Percentiles rank a stretch among this genome's conserved stretches.
Conservation (phyloP, 2,329 filamentous ascomycete species). For the Whalleya microplaca region DNA sequence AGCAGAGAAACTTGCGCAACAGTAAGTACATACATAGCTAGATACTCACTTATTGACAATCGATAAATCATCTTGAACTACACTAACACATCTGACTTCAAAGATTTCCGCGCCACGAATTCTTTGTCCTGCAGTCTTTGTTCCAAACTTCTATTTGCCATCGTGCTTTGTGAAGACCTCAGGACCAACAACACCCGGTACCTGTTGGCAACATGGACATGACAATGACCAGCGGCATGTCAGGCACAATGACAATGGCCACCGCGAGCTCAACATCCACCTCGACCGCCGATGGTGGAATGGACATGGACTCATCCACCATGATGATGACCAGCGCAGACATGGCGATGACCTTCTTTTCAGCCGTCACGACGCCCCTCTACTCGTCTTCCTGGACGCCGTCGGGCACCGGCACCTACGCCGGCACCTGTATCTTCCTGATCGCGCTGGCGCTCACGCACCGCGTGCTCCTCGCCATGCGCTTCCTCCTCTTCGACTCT, state of each 20-base stretch:
- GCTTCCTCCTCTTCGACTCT: slow-evolving; percentile 25
- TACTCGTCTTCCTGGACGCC: slow-evolving; percentile 77
- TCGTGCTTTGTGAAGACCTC: neutral
- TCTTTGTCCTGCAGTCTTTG: too few relatives aligned
- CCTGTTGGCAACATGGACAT: slow-evolving; percentile 7
- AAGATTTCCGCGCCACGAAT: too few relatives aligned
- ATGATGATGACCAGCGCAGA: slow-evolving; percentile 30
- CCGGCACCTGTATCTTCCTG: slow-evolving; percentile 89
- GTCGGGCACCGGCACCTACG: slow-evolving; percentile 70
- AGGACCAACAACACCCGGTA: neutral
- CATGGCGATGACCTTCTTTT: slow-evolving; percentile 50
- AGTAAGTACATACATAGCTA: too few relatives aligned
- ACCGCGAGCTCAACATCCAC: slow-evolving; percentile 15
- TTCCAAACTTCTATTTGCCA: neutral
- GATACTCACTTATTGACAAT: too few relatives aligned
- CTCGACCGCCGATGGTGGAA: slow-evolving; percentile 7
- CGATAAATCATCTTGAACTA: too few relatives aligned
- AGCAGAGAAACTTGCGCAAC: too few relatives aligned
- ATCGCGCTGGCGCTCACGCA: slow-evolving; percentile 73
- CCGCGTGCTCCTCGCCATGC: slow-evolving; percentile 69
- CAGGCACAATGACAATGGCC: slow-evolving; percentile 18
- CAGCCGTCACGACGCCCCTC: slow-evolving; percentile 65
- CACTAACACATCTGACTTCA: too few relatives aligned
- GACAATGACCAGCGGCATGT: slow-evolving; percentile 15
- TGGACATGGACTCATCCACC: slow-evolving; percentile 20